Evolutionary conservation across 805 yeast genomes (phyloP).

Genomic region (Candida takata): DNA sequence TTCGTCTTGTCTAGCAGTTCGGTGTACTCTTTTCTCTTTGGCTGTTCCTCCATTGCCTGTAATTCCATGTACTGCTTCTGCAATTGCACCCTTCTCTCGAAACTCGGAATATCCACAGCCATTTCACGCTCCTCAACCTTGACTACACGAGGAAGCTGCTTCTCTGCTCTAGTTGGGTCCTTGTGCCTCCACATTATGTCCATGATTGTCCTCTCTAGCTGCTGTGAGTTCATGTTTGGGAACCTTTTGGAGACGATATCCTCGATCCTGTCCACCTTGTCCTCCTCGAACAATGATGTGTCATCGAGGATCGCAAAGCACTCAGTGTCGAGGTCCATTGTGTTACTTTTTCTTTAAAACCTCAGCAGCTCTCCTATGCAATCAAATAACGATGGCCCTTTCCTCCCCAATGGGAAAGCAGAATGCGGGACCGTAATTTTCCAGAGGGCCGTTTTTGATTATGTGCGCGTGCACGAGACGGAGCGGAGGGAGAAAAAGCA

Average conservation of each 20-base stretch:
- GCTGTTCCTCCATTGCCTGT: constrained; percentile 2
- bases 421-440: no score
- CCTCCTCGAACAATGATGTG: constrained; percentile 29
- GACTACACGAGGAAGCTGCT: constrained; percentile 16
- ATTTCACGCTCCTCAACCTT: constrained; percentile 14
- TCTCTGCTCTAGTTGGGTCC: constrained; percentile 21
- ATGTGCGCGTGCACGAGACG: no score
- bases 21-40: constrained; percentile 10
- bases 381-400: no score
- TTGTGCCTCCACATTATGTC: constrained; percentile 36
- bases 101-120: constrained; percentile 19
- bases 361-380: no score
- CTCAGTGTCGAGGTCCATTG: constrained; percentile 15
- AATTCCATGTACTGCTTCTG: constrained; percentile 19
- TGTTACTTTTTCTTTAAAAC: no score
- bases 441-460: no score
- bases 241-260: constrained; percentile 23
- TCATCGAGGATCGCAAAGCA: constrained; percentile 30
- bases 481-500: no score
- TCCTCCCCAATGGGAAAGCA: no score
- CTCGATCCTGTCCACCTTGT: constrained; percentile 32
- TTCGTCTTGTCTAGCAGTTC: constrained; percentile 16
- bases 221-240: constrained; percentile 15
- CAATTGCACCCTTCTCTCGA: constrained; percentile 22
- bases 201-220: constrained; percentile 30